These are phyloP conservation scores for Mrakia blollopis DNA, from an alignment of 768 basidiomycete species.

Conservation along the genomic window DNA sequence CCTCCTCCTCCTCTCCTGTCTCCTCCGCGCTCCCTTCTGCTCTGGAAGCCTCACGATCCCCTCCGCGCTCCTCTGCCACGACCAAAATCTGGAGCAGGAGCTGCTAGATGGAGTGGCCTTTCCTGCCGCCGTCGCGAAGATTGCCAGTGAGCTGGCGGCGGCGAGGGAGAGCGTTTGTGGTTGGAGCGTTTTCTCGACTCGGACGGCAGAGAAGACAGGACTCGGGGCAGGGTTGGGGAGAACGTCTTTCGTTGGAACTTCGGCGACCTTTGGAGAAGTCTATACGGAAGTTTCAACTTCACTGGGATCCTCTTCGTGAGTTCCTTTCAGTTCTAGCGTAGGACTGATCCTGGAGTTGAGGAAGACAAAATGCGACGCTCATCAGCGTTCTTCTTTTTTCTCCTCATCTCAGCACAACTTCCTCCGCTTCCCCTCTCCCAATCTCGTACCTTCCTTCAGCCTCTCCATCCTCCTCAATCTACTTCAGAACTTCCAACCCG, in stretches of 20 bases:
- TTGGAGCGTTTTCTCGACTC: neutral
- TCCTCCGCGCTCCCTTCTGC: neutral
- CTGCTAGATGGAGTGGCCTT: neutral
- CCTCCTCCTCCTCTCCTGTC: neutral
- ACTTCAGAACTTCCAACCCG: neutral
- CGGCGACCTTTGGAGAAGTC: neutral
- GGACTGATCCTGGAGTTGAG: neutral
- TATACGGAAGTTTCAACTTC: neutral
- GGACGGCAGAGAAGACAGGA: neutral
- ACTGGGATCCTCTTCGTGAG: neutral
- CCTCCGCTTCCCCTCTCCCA: neutral
- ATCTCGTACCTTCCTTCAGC: neutral
- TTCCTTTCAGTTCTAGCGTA: neutral
- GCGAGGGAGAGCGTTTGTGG: neutral
- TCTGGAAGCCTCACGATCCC: neutral
- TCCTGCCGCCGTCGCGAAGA: neutral
- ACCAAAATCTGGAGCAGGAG: neutral
- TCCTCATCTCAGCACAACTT: neutral
- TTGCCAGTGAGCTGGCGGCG: neutral
- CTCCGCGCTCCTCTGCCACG: constrained; percentile 3
- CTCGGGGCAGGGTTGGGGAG: neutral
- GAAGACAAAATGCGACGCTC: neutral
- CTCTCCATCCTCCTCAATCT: neutral
- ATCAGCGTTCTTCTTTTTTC: neutral
- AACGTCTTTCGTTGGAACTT: neutral